A percentile compares a stretch with the other conserved stretches of the same genome.
These are phyloP conservation scores for Trichoderma erinaceum DNA, from an alignment of 495 filamentous ascomycete genomes.

Conservation along the genomic window DNA sequence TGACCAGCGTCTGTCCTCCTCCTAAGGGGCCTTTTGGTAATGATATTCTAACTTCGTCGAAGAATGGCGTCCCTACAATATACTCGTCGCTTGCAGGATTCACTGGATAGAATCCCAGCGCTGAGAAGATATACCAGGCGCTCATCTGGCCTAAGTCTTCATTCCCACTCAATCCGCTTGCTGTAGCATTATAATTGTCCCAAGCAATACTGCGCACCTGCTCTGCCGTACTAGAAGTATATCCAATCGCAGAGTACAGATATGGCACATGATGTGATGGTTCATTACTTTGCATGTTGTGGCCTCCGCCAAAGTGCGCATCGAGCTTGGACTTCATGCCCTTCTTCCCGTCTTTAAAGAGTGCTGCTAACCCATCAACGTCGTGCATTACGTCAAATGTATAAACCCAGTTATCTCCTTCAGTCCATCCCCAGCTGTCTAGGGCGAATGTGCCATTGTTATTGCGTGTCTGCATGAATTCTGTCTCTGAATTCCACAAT, in stretches of 20 bases:
- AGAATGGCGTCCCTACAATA: slow-evolving; percentile 26
- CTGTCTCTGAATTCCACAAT: slow-evolving; percentile 25
- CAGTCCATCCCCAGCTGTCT: slow-evolving; percentile 28
- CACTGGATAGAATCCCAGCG: slow-evolving; percentile 27
- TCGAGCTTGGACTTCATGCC: slow-evolving; percentile 27
- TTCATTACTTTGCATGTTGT: slow-evolving; percentile 32
- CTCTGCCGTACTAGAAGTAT: slow-evolving; percentile 22
- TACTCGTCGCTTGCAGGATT: slow-evolving; percentile 28
- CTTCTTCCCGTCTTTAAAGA: slow-evolving; percentile 23
- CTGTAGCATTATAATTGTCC: slow-evolving; percentile 26
- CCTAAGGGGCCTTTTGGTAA: slow-evolving; percentile 19
- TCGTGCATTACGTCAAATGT: slow-evolving; percentile 30
- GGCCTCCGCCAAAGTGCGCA: slow-evolving; percentile 26
- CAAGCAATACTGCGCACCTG: slow-evolving; percentile 24
- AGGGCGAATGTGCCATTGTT: slow-evolving; percentile 27
- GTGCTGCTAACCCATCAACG: slow-evolving; percentile 21
- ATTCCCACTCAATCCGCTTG: slow-evolving; percentile 26
- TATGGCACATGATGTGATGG: slow-evolving; percentile 30
- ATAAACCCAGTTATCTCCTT: slow-evolving; percentile 29
- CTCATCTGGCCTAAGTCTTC: slow-evolving; percentile 32
- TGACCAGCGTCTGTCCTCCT: slow-evolving; percentile 18
- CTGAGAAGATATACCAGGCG: slow-evolving; percentile 29
- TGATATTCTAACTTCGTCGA: slow-evolving; percentile 25
- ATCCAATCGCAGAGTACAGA: slow-evolving; percentile 26
- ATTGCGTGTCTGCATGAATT: slow-evolving; percentile 30